Evolutionary conservation across 2,329 filamentous ascomycete species (phyloP).

Genomic region (Neoarthrinium moseri): DNA sequence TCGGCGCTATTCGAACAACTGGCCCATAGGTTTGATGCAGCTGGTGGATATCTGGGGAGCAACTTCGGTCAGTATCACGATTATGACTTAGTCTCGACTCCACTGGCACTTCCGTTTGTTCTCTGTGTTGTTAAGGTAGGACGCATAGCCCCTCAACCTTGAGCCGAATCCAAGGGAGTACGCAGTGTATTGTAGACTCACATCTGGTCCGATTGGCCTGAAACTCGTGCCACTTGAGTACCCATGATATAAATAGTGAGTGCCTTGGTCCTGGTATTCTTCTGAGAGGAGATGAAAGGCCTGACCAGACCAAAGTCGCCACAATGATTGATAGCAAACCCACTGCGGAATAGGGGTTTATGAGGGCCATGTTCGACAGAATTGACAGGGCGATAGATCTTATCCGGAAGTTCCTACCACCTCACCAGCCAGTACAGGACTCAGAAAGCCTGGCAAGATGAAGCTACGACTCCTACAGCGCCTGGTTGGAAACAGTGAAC

Average conservation of each 20-base stretch:
- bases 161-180: too few relatives aligned
- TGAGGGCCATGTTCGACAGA: neutral
- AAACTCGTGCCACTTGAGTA: slow-evolving; percentile 58
- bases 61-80: too few relatives aligned
- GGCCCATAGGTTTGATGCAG: slow-evolving; percentile 57
- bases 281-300: slow-evolving; percentile 35
- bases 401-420: too few relatives aligned
- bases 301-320: slow-evolving; percentile 23
- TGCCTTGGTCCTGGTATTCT: slow-evolving; percentile 46
- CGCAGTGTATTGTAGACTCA: too few relatives aligned
- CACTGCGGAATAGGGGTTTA: slow-evolving; percentile 18
- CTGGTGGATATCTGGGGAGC: slow-evolving; percentile 54
- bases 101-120: too few relatives aligned
- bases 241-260: slow-evolving; percentile 48
- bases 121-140: too few relatives aligned
- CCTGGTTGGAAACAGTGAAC: too few relatives aligned
- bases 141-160: too few relatives aligned
- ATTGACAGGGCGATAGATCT: neutral
- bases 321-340: slow-evolving; percentile 12
- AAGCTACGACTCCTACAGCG: too few relatives aligned
- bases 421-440: too few relatives aligned
- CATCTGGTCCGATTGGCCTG: slow-evolving; percentile 48
- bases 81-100: too few relatives aligned
- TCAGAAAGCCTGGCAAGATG: too few relatives aligned
- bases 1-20: slow-evolving; percentile 55